Conservation (phyloP, 805 yeast species). For the Candida coquimbonensis region DNA sequence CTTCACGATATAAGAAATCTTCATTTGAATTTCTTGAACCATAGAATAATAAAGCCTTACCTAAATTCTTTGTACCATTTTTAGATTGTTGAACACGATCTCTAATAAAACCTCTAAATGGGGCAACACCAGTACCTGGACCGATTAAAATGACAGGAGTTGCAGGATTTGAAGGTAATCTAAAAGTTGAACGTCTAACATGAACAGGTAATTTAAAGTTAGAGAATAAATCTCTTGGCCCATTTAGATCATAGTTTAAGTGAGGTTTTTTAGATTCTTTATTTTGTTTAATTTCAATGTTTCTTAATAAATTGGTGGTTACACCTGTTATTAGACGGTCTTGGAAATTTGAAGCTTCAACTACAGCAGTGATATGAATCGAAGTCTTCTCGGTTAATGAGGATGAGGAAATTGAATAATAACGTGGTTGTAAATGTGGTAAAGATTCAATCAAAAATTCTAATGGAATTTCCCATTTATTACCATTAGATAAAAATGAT, state of each 20-base stretch:
- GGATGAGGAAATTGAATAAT: slow-evolving; percentile 92
- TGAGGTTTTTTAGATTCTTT: slow-evolving; percentile 35
- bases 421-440: slow-evolving; percentile 84
- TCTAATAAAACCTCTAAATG: slow-evolving; percentile 90
- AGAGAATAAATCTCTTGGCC: slow-evolving; percentile 61
- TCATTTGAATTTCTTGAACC: slow-evolving; percentile 79
- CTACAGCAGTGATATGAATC: slow-evolving; percentile 86
- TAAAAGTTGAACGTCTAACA: slow-evolving; percentile 90
- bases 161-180: slow-evolving; percentile 78
- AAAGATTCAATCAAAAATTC: slow-evolving; percentile 76
- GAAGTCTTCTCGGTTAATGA: slow-evolving; percentile 67
- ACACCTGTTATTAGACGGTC: slow-evolving; percentile 55
- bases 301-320: slow-evolving; percentile 78
- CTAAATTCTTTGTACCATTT: slow-evolving; percentile 46
- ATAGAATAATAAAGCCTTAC: slow-evolving; percentile 70
- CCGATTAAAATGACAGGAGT: slow-evolving; percentile 90
- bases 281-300: slow-evolving; percentile 57
- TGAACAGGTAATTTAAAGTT: slow-evolving; percentile 73
- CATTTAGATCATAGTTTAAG: slow-evolving; percentile 64
- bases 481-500: slow-evolving; percentile 50
- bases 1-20: slow-evolving; percentile 82
- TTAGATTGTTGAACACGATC: slow-evolving; percentile 63
- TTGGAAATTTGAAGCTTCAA: slow-evolving; percentile 41
- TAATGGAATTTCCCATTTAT: slow-evolving; percentile 81
- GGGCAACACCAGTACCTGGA: slow-evolving; percentile 99